Conservation (phyloP, 2,329 filamentous ascomycete species). For the Paecilomyces sp. region DNA sequence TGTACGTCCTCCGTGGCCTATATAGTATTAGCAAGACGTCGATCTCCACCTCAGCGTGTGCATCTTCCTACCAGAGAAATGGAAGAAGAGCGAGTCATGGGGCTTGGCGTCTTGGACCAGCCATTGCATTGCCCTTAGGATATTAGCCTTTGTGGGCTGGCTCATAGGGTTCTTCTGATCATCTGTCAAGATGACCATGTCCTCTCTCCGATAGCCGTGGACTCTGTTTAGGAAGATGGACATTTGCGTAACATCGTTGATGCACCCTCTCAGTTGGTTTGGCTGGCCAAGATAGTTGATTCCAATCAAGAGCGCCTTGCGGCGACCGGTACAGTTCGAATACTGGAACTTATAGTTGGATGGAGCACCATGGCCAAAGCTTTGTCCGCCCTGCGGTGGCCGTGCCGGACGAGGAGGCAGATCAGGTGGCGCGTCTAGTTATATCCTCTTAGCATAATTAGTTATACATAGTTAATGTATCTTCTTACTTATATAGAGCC, state of each 20-base stretch:
- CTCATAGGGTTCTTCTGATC: slow-evolving; percentile 97
- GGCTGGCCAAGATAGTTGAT: slow-evolving; percentile 95
- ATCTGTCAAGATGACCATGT: slow-evolving; percentile 95
- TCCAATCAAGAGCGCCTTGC: slow-evolving; percentile 84
- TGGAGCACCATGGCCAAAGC: slow-evolving; percentile 74
- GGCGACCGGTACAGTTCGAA: slow-evolving; percentile 77
- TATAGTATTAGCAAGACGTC: slow-evolving; percentile 1
- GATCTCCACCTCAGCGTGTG: background rate
- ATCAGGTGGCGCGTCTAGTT: slow-evolving; percentile 43
- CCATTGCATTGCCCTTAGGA: slow-evolving; percentile 95
- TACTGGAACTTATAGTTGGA: slow-evolving; percentile 82
- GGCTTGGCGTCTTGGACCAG: slow-evolving; percentile 88
- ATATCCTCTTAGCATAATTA: slow-evolving; percentile 4
- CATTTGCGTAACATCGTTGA: slow-evolving; percentile 98
- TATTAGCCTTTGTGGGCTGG: slow-evolving; percentile 90
- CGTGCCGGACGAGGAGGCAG: slow-evolving; percentile 58
- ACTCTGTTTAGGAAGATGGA: slow-evolving; percentile 76
- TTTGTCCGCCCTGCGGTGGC: slow-evolving; percentile 53
- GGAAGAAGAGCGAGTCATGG: slow-evolving; percentile 93
- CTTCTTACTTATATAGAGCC: background rate
- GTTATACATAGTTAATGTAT: background rate
- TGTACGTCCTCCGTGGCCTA: slow-evolving; percentile 68
- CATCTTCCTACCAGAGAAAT: slow-evolving; percentile 69
- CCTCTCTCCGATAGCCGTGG: slow-evolving; percentile 86
- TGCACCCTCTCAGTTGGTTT: slow-evolving; percentile 82